Evolutionary conservation across 2,329 filamentous ascomycete species (phyloP).

Genomic region (Aspergillus fumigatiaffinis): DNA sequence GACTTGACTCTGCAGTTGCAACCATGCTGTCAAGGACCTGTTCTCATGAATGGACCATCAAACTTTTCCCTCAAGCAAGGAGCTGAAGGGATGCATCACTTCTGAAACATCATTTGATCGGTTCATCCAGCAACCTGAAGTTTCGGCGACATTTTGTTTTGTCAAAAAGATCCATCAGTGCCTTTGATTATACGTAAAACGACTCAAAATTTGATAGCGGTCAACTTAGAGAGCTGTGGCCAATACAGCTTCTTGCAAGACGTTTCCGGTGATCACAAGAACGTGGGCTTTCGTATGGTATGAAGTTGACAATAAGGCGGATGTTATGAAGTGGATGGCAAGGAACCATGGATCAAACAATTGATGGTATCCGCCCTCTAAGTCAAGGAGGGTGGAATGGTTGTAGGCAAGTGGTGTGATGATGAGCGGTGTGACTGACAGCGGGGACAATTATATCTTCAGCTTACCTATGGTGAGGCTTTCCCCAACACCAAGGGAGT

Average conservation of each 20-base stretch:
- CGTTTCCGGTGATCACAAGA: conserved; percentile 9
- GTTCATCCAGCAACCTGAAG: neutral
- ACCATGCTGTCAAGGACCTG: neutral
- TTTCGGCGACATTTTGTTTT: neutral
- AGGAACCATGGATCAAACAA: conserved; percentile 9
- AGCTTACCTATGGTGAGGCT: neutral
- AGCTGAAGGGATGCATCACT: neutral
- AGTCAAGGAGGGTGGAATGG: conserved; percentile 1
- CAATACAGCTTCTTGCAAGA: conserved; percentile 6
- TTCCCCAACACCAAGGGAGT: neutral
- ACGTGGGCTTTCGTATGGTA: conserved; percentile 9
- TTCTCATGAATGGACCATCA: neutral
- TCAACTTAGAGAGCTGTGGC: conserved; percentile 2
- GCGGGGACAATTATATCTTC: conserved; percentile 7
- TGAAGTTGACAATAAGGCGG: conserved; percentile 3
- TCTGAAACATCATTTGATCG: conserved; percentile 2
- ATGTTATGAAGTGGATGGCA: neutral
- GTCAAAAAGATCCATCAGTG: neutral
- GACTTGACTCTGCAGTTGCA: neutral
- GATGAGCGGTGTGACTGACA: conserved; percentile 26
- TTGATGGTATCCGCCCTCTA: neutral
- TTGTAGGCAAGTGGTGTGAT: conserved; percentile 19
- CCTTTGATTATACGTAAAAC: neutral
- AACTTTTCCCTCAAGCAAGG: neutral
- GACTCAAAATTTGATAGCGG: conserved; percentile 1